Evolutionary conservation across 768 basidiomycete genomes (phyloP), one percentile per base, ranked within the genome.

Genomic region (Leccinum aurantiacum): DNA sequence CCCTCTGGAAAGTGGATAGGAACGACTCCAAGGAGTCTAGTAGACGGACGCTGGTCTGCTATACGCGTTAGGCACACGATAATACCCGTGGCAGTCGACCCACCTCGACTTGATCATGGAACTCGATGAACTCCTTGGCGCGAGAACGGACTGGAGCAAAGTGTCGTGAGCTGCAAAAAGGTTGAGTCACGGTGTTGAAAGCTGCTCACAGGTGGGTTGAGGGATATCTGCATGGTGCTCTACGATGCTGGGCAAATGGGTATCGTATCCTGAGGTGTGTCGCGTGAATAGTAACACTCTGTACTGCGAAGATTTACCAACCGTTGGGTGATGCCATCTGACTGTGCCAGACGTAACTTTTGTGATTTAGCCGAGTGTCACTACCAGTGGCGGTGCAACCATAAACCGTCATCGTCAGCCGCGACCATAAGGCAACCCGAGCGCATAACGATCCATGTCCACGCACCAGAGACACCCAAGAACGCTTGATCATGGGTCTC

Each of bases 31-130:
- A 81, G 1, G 93, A 93, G 69, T 93, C 88, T 56, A 99, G 80
- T 19, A 98, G 82, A 60, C 80, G 81, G 14, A 91, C 83, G 68
- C 95, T 96, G 15, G 92, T 89, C 96, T 99, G 71, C 8, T 25
- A 24, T 29, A 37, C 41, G 44, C 29, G 57, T 65, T 59, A 59
- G 48, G 10, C 4, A 57, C 53, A 31, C 29, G 41, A 53, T 25
- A 9, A 27, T 22, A 19, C 41, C 38, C 37, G 22, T 48, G 50
- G 33, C 14, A 53, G 41, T 47, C 29, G 49, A 35, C 72, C 14
- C 64, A 93, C 94, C 79, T 93, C 82, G 56, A 96, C 91, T 78
- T 96, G 92, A 63, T 92, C 87, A 75, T 95, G 92, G n/a, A 96
- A 83, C 52, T 93, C 90, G 24, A 92, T 79, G 67, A 90, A 95